These are phyloP conservation scores for Xerocomus potaroensis DNA, from an alignment of 768 basidiomycete species.

Conservation along the genomic window DNA sequence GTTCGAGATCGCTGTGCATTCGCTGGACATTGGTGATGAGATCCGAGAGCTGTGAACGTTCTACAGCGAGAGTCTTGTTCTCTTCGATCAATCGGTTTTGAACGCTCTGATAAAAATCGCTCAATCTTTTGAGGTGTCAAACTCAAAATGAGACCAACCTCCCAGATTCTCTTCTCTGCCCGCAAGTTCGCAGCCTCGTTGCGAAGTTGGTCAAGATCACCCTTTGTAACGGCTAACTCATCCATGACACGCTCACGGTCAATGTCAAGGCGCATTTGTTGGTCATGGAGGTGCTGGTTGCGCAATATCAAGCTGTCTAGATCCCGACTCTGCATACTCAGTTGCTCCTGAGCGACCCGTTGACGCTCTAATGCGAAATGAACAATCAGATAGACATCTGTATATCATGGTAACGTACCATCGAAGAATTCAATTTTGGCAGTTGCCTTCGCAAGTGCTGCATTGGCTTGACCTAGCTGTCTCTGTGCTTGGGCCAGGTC, in stretches of 20 bases:
- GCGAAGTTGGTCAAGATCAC: slow-evolving; percentile 68
- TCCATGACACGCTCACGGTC: slow-evolving; percentile 66
- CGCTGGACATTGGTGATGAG: slow-evolving; percentile 86
- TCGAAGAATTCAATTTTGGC: slow-evolving; percentile 76
- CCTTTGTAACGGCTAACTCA: slow-evolving; percentile 55
- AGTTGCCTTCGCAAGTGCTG: slow-evolving; percentile 75
- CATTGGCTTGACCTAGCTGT: slow-evolving; percentile 60
- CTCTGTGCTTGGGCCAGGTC: slow-evolving; percentile 61
- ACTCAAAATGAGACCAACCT: slow-evolving; percentile 47
- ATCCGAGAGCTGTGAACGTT: slow-evolving; percentile 81
- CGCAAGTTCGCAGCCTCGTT: slow-evolving; percentile 85
- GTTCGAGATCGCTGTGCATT: slow-evolving; percentile 86
- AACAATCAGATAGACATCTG: neutral
- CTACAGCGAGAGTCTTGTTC: slow-evolving; percentile 73
- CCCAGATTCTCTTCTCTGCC: slow-evolving; percentile 93
- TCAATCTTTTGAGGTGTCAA: slow-evolving; percentile 1
- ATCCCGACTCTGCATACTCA: slow-evolving; percentile 56
- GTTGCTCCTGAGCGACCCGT: slow-evolving; percentile 66
- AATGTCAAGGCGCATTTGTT: slow-evolving; percentile 71
- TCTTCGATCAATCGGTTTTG: slow-evolving; percentile 82
- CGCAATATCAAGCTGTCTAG: slow-evolving; percentile 63
- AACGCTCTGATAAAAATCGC: slow-evolving; percentile 50
- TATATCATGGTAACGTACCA: slow-evolving; percentile 42
- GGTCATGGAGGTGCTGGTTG: slow-evolving; percentile 68
- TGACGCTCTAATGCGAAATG: slow-evolving; percentile 52